phyloP scores from a whole-genome alignment of 805 yeast genomes.

The Jamesozyma rosinii region DNA sequence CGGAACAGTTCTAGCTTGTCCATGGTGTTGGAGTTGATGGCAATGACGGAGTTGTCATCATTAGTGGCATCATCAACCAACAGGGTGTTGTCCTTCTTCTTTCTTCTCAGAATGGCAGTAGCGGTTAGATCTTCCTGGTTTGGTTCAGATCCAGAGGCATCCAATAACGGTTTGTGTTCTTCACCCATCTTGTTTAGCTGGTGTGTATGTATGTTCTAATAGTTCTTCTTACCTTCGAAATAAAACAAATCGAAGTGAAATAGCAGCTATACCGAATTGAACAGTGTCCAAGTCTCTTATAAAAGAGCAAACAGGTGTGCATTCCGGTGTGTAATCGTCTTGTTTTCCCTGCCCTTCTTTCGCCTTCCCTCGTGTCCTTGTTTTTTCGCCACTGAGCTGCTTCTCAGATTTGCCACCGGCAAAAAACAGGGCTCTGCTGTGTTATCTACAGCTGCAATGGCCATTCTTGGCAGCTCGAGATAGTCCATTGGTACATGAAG shows the following conservation, averaged over 20 bases:
- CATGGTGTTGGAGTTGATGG: slow-evolving; percentile 92
- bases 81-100: slow-evolving; percentile 94
- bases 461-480: too few relatives aligned
- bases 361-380: slow-evolving; percentile 1
- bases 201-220: too few relatives aligned
- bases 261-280: too few relatives aligned
- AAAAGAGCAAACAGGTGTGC: too few relatives aligned
- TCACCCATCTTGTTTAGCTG: slow-evolving; percentile 17
- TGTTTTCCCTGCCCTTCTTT: background rate
- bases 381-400: slow-evolving; percentile 1
- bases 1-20: slow-evolving; percentile 89
- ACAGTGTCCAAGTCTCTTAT: too few relatives aligned
- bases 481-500: too few relatives aligned
- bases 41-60: slow-evolving; percentile 94
- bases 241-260: too few relatives aligned
- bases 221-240: too few relatives aligned
- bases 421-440: too few relatives aligned
- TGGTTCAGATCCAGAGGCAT: slow-evolving; percentile 60
- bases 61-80: slow-evolving; percentile 94
- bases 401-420: background rate
- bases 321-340: too few relatives aligned
- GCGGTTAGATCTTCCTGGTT: slow-evolving; percentile 68
- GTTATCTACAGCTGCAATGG: too few relatives aligned
- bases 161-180: slow-evolving; percentile 40
- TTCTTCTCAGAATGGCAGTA: slow-evolving; percentile 91